Conservation (phyloP, 495 filamentous ascomycete species). For the Parathielavia appendiculata region DNA sequence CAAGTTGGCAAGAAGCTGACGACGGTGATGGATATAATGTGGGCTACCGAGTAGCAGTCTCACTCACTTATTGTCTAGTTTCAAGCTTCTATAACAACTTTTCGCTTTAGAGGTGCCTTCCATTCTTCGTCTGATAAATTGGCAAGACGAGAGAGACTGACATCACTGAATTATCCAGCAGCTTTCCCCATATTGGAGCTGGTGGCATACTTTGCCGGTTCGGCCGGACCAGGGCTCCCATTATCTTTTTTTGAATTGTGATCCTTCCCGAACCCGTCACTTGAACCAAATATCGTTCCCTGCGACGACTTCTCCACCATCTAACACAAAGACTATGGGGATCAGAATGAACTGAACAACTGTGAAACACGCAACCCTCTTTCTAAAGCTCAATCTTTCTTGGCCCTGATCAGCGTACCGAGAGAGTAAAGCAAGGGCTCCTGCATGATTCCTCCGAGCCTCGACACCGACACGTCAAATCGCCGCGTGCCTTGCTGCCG, state of each 20-base stretch:
- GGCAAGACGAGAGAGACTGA: neutral
- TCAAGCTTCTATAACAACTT: no score
- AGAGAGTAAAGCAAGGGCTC: neutral
- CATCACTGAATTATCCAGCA: neutral
- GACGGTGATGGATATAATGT: neutral
- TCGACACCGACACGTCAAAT: neutral
- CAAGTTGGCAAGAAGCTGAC: constrained; percentile 2
- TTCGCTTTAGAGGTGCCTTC: no score
- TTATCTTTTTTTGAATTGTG: constrained; percentile 8
- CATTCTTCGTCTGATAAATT: neutral
- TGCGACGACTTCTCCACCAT: neutral
- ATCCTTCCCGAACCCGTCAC: constrained; percentile 8
- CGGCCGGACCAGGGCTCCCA: neutral
- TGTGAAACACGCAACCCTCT: neutral
- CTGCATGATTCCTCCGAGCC: neutral
- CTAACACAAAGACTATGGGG: neutral
- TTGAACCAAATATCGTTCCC: neutral
- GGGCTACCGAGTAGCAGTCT: neutral
- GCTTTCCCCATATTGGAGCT: neutral
- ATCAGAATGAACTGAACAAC: neutral
- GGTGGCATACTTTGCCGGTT: neutral
- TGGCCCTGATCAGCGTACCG: no score
- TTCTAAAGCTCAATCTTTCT: no score
- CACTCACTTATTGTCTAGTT: no score
- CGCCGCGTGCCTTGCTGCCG: constrained; percentile 17